phyloP scores from a whole-genome alignment of 805 yeast genomes.

The Saturnispora galanensis region DNA sequence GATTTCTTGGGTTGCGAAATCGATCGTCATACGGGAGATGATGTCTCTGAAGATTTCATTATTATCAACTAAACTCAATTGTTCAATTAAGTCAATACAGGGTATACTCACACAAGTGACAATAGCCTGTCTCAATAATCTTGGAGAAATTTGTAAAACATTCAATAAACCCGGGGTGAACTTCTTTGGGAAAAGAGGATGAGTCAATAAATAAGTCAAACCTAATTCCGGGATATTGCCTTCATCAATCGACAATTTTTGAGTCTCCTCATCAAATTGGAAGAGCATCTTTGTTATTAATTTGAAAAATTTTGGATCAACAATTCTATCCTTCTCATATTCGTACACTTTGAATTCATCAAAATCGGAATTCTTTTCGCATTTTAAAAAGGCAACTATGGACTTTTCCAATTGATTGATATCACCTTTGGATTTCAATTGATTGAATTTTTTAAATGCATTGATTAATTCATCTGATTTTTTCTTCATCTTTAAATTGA shows the following conservation, averaged over 20 bases:
- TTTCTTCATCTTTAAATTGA: constrained; percentile 18
- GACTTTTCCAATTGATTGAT: constrained; percentile 23
- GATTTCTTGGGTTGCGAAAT: constrained; percentile 51
- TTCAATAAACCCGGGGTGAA: constrained; percentile 47
- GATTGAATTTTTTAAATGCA: constrained; percentile 21
- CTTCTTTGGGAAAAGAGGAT: constrained; percentile 70
- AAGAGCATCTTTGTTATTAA: constrained; percentile 30
- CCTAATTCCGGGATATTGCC: constrained; percentile 44
- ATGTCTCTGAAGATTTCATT: constrained; percentile 61
- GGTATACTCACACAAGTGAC: constrained; percentile 67
- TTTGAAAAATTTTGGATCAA: constrained; percentile 48
- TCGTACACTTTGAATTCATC: constrained; percentile 38
- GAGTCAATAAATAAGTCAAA: constrained; percentile 68
- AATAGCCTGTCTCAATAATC: constrained; percentile 71
- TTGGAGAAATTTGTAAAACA: constrained; percentile 40
- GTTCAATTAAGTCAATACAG: constrained; percentile 51
- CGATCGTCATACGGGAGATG: constrained; percentile 55
- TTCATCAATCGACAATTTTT: constrained; percentile 16
- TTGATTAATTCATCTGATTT: constrained; percentile 20
- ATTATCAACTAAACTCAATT: constrained; percentile 45
- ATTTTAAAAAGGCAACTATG: constrained; percentile 25
- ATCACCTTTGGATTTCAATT: constrained; percentile 17
- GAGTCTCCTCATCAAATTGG: constrained; percentile 23
- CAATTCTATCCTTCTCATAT: constrained; percentile 54
- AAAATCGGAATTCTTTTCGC: constrained; percentile 7